A percentile compares a stretch with the other conserved stretches of the same genome.
Evolutionary conservation across 331 rosid species (phyloP).

Genomic region (Erythrophleum ivorense): DNA sequence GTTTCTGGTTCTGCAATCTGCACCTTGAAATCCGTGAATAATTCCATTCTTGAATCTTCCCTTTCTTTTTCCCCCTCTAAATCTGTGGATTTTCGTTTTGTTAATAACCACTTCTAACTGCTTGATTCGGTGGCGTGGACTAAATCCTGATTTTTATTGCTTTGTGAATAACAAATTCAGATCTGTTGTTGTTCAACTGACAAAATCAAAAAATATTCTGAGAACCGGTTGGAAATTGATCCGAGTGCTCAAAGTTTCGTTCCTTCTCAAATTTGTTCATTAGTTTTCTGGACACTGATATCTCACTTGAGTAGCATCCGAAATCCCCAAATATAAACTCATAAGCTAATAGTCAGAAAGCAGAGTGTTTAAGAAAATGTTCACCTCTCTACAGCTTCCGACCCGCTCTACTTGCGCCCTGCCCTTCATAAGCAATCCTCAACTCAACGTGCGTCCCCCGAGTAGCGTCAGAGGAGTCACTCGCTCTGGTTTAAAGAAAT

Average conservation of each 20-base stretch:
- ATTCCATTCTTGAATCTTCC: background rate
- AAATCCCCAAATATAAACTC: background rate
- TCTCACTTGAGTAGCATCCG: background rate
- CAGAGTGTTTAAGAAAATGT: constrained; percentile 35
- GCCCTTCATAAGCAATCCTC: constrained; percentile 44
- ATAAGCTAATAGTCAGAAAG: background rate
- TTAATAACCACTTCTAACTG: background rate
- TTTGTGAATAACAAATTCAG: constrained; percentile 1
- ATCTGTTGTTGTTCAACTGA: background rate
- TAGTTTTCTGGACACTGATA: background rate
- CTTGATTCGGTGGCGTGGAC: background rate
- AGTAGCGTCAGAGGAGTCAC: constrained; percentile 41
- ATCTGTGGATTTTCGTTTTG: constrained; percentile 14
- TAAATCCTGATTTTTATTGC: background rate
- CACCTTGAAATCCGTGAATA: no score
- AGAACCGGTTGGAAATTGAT: background rate
- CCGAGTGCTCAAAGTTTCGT: background rate
- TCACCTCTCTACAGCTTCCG: constrained; percentile 12
- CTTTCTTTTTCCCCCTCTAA: background rate
- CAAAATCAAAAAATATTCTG: background rate
- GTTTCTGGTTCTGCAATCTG: background rate
- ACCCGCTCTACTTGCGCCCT: background rate
- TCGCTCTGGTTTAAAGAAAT: constrained; percentile 32
- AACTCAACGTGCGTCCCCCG: constrained; percentile 48
- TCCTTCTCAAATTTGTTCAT: background rate